These are phyloP conservation scores for Fusarium palustre DNA, from an alignment of 2,329 filamentous ascomycete genomes.

Conservation along the genomic window DNA sequence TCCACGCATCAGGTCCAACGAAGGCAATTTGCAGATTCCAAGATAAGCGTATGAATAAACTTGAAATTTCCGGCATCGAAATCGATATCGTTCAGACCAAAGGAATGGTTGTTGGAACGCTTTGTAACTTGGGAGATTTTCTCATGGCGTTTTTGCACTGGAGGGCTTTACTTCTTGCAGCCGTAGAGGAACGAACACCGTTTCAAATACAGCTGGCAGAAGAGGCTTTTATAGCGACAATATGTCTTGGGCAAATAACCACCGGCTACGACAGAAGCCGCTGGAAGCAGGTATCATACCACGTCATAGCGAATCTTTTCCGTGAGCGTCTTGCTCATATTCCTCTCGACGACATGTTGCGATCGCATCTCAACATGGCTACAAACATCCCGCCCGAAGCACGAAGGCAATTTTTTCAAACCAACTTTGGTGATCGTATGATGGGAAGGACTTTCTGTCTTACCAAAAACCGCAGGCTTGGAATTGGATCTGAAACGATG, in stretches of 20 bases:
- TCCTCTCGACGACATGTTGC: background rate
- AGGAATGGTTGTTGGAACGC: slow-evolving; percentile 19
- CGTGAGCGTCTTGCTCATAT: slow-evolving; percentile 19
- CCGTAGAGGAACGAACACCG: background rate
- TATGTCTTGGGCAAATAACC: slow-evolving; percentile 26
- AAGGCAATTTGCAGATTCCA: slow-evolving; percentile 9
- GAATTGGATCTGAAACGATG: slow-evolving; percentile 27
- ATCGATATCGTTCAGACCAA: slow-evolving; percentile 11
- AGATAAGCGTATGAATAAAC: slow-evolving; percentile 22
- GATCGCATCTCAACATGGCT: background rate
- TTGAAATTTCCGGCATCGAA: slow-evolving; percentile 17
- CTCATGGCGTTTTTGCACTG: slow-evolving; percentile 34
- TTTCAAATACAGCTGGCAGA: slow-evolving; percentile 9
- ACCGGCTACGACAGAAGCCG: background rate
- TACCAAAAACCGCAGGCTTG: slow-evolving; percentile 8
- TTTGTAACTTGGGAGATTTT: slow-evolving; percentile 31
- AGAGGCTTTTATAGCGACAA: slow-evolving; percentile 21
- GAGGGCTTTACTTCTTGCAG: slow-evolving; percentile 19
- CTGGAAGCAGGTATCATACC: slow-evolving; percentile 10
- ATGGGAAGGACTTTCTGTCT: slow-evolving; percentile 28
- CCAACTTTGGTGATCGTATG: slow-evolving; percentile 23
- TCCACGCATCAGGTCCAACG: background rate
- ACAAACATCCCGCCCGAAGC: background rate
- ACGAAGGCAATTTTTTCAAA: slow-evolving; percentile 11
- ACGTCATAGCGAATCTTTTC: slow-evolving; percentile 20